phyloP scores from a whole-genome alignment of 352 stramenopile species.

The Phytophthora sp. region DNA sequence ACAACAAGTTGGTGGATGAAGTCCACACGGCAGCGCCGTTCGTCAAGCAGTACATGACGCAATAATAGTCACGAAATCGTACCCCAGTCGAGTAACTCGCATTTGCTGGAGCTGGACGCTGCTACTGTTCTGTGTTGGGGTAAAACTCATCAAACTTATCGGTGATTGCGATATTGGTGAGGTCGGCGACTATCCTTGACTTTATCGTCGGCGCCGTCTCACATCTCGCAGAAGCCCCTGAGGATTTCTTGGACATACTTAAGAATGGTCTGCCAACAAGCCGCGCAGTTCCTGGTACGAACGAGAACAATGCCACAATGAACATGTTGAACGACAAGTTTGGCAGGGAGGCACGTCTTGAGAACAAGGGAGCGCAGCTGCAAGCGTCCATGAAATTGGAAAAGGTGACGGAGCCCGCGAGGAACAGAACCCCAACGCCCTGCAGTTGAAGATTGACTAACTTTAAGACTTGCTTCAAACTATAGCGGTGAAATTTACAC shows the following conservation, averaged over 20 bases:
- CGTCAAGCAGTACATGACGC: slow-evolving; percentile 11
- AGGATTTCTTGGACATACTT: slow-evolving; percentile 1
- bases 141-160: slow-evolving; percentile 2
- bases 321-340: background rate
- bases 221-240: background rate
- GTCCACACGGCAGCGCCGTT: slow-evolving; percentile 9
- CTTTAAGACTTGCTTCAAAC: no score
- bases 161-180: background rate
- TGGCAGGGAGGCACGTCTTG: background rate
- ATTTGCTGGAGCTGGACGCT: background rate
- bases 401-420: slow-evolving; percentile 7
- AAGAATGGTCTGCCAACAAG: slow-evolving; percentile 11
- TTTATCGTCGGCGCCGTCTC: slow-evolving; percentile 5
- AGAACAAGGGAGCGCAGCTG: slow-evolving; percentile 11
- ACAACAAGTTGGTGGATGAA: slow-evolving; percentile 11
- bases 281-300: background rate
- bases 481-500: no score
- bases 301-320: background rate
- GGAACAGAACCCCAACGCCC: background rate
- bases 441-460: no score
- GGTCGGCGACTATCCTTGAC: background rate
- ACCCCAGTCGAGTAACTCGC: background rate
- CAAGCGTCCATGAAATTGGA: slow-evolving; percentile 8
- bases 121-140: background rate
- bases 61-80: slow-evolving; percentile 13